Evolutionary conservation across 2,329 filamentous ascomycete genomes (phyloP).

Genomic region (Botrytis galanthina): DNA sequence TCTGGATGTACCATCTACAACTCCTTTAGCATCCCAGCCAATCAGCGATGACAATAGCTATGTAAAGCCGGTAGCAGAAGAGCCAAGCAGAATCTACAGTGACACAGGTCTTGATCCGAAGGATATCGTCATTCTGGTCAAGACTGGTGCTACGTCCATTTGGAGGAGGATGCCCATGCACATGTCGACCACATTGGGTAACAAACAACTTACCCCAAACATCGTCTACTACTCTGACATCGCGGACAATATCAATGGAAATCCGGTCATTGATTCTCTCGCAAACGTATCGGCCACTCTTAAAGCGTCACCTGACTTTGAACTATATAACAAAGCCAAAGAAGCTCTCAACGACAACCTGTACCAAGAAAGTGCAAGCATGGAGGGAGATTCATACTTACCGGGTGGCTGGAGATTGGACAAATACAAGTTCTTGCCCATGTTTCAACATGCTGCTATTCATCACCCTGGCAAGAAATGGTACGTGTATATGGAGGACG

Average conservation of each 20-base stretch:
- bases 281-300: conserved; percentile 24
- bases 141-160: conserved; percentile 24
- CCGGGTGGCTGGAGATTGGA: conserved; percentile 51
- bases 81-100: conserved; percentile 1
- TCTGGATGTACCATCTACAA: not conserved
- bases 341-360: conserved; percentile 19
- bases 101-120: conserved; percentile 20
- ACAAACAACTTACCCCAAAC: conserved; percentile 21
- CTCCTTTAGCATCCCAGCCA: not conserved
- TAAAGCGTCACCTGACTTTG: conserved; percentile 25
- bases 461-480: conserved; percentile 53
- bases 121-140: conserved; percentile 25
- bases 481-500: conserved; percentile 60
- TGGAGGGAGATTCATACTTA: conserved; percentile 25
- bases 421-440: conserved; percentile 62
- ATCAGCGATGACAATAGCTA: not conserved
- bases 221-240: conserved; percentile 24
- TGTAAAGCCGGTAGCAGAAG: not conserved
- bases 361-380: conserved; percentile 23
- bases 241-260: conserved; percentile 23
- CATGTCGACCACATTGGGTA: conserved; percentile 24
- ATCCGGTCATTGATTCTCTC: conserved; percentile 21
- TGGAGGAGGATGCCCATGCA: conserved; percentile 27
- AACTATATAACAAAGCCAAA: conserved; percentile 20
- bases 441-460: conserved; percentile 53